A percentile compares a stretch with the other conserved stretches of the same genome.
These are phyloP conservation scores for Cladosporium sp. DNA, from an alignment of 2,329 filamentous ascomycete genomes.

Conservation along the genomic window DNA sequence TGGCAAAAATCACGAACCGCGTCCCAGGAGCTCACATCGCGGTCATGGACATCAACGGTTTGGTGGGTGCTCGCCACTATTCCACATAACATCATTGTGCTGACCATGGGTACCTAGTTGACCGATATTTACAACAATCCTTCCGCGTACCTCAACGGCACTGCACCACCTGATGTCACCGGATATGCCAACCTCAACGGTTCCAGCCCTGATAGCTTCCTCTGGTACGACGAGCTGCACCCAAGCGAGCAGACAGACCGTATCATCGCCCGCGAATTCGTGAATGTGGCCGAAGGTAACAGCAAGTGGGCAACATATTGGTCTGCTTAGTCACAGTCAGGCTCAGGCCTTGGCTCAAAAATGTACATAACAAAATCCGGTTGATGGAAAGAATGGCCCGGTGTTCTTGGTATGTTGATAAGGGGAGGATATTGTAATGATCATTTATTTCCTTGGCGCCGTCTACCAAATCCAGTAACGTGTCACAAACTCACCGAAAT, in stretches of 20 bases:
- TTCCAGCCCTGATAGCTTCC: conserved; percentile 52
- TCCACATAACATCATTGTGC: not conserved
- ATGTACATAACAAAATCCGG: not conserved
- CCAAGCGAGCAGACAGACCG: conserved; percentile 60
- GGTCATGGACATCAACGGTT: conserved; percentile 61
- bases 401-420: too few species aligned
- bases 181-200: conserved; percentile 49
- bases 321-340: conserved; percentile 16
- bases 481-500: too few species aligned
- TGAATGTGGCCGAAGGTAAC: conserved; percentile 48
- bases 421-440: too few species aligned
- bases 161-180: conserved; percentile 57
- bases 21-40: conserved; percentile 57
- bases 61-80: conserved; percentile 37
- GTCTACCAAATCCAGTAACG: too few species aligned
- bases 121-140: conserved; percentile 62
- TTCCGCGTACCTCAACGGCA: conserved; percentile 55
- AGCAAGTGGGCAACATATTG: conserved; percentile 45
- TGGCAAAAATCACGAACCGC: conserved; percentile 37
- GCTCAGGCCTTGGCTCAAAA: not conserved
- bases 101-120: conserved; percentile 44
- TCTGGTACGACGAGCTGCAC: conserved; percentile 74
- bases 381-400: not conserved
- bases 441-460: too few species aligned
- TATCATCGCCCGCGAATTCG: conserved; percentile 53